A percentile compares a stretch with the other conserved stretches of the same genome.
Conservation (phyloP, 306 rosid genomes). For the Lathyrus sativus region DNA sequence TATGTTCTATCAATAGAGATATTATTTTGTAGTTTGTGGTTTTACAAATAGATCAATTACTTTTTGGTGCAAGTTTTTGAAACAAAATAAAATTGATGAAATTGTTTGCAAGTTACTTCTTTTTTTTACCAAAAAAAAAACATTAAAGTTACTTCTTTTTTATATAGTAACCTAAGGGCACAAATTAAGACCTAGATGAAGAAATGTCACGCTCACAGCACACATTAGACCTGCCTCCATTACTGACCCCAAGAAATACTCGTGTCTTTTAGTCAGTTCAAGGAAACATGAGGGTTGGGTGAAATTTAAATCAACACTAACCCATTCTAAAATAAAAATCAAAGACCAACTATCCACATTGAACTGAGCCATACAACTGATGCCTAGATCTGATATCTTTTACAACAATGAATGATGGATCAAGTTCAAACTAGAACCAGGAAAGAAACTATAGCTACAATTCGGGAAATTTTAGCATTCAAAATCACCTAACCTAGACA, state of each 20-base stretch:
- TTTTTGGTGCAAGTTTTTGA: neutral
- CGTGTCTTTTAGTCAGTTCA: neutral
- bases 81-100: too few relatives aligned
- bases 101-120: too few relatives aligned
- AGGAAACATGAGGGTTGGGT: neutral
- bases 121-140: too few relatives aligned
- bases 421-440: conserved; percentile 28
- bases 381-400: conserved; percentile 22
- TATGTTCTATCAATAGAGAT: neutral
- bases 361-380: conserved; percentile 19
- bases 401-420: conserved; percentile 33
- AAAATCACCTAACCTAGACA: conserved; percentile 43
- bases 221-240: too few relatives aligned
- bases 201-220: too few relatives aligned
- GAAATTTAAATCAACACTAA: neutral
- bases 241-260: neutral
- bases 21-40: neutral
- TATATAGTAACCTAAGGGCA: too few relatives aligned
- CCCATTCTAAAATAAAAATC: neutral
- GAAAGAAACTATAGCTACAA: conserved; percentile 20
- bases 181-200: too few relatives aligned
- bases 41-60: neutral
- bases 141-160: too few relatives aligned
- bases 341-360: conserved; percentile 9
- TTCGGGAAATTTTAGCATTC: conserved; percentile 30